phyloP scores from a whole-genome alignment of 768 basidiomycete species.

The Termitomyces sp. region DNA sequence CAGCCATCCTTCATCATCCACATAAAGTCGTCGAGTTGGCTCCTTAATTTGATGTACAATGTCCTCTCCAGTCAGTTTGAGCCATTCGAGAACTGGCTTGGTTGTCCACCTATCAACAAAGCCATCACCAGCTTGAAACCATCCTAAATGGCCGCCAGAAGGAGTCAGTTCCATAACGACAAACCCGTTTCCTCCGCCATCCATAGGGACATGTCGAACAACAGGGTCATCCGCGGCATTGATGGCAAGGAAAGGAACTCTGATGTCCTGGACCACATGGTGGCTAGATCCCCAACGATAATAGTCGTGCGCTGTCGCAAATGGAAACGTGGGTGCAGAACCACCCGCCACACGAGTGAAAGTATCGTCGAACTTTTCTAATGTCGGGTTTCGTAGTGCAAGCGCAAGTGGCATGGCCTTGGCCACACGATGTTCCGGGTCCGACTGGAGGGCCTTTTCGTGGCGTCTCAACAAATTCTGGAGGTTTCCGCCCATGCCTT shows the following conservation, averaged over 20 bases:
- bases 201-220: conserved; percentile 58
- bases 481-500: conserved; percentile 76
- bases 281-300: conserved; percentile 59
- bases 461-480: conserved; percentile 54
- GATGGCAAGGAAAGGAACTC: conserved; percentile 72
- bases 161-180: conserved; percentile 60
- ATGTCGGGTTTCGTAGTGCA: conserved; percentile 47
- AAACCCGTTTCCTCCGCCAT: conserved; percentile 48
- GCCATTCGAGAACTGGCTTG: conserved; percentile 72
- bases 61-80: conserved; percentile 54
- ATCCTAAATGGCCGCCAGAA: conserved; percentile 77
- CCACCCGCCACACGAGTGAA: conserved; percentile 71
- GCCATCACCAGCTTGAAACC: conserved; percentile 57
- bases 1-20: conserved; percentile 57
- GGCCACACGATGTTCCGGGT: conserved; percentile 49
- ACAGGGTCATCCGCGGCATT: conserved; percentile 80
- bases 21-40: conserved; percentile 29
- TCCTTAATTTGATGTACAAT: conserved; percentile 33
- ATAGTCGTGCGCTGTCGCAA: conserved; percentile 42
- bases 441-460: conserved; percentile 38
- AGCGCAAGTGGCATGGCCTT: conserved; percentile 44
- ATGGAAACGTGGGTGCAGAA: conserved; percentile 52
- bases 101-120: conserved; percentile 60
- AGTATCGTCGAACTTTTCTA: conserved; percentile 56
- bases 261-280: conserved; percentile 52